Conservation (phyloP, 2,329 filamentous ascomycete species). For the Fusarium mundagurra region DNA sequence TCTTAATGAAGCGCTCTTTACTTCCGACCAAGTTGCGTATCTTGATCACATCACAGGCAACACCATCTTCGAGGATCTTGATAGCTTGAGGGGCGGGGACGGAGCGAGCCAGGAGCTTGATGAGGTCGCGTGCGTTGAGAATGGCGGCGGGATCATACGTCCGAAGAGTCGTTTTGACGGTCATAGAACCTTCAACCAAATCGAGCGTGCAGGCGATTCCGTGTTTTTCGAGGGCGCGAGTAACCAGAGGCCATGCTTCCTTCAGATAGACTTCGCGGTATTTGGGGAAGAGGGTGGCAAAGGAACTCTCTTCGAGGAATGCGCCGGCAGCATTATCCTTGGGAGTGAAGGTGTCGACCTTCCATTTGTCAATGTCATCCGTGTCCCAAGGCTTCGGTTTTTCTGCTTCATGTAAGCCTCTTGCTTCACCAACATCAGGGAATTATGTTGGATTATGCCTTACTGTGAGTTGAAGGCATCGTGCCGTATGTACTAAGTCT, state of each 20-base stretch:
- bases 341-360: slow-evolving; percentile 85
- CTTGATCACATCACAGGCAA: slow-evolving; percentile 96
- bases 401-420: slow-evolving; percentile 48
- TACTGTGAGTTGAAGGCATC: slow-evolving; percentile 85
- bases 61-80: slow-evolving; percentile 91
- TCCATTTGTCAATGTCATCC: slow-evolving; percentile 95
- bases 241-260: slow-evolving; percentile 92
- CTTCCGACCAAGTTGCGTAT: slow-evolving; percentile 89
- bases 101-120: slow-evolving; percentile 89
- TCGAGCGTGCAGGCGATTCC: slow-evolving; percentile 93
- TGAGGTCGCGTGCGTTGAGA: slow-evolving; percentile 91
- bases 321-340: slow-evolving; percentile 86
- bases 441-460: background rate
- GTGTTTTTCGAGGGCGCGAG: slow-evolving; percentile 83
- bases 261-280: slow-evolving; percentile 95
- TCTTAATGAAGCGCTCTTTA: slow-evolving; percentile 62
- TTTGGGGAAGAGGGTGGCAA: slow-evolving; percentile 67
- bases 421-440: background rate
- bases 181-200: slow-evolving; percentile 90
- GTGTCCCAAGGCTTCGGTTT: slow-evolving; percentile 95
- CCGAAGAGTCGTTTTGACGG: too few species aligned
- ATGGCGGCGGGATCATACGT: slow-evolving; percentile 76
- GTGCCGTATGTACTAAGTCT: background rate
- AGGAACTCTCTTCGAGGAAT: slow-evolving; percentile 93
- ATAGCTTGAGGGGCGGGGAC: slow-evolving; percentile 93